These are phyloP conservation scores for Salinomyces thailandicus DNA, from an alignment of 2,329 filamentous ascomycete species.

Conservation along the genomic window DNA sequence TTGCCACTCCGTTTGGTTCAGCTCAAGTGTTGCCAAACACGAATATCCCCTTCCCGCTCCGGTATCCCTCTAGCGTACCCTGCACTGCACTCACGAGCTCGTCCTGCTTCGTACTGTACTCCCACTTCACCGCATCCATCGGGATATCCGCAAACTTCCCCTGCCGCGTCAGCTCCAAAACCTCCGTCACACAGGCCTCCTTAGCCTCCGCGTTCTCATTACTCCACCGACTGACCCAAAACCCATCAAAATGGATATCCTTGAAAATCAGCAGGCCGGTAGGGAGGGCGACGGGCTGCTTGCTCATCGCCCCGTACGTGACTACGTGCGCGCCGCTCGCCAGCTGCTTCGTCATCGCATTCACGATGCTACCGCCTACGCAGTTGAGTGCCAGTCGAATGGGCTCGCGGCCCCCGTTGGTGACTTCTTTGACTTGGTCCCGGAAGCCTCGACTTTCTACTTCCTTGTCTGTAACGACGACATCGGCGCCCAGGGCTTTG, in stretches of 20 bases:
- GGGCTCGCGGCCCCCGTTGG: constrained; percentile 58
- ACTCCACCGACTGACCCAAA: constrained; percentile 91
- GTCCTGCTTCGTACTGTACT: constrained; percentile 64
- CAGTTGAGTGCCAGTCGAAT: constrained; percentile 81
- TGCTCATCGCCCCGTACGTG: constrained; percentile 92
- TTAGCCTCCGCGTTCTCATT: constrained; percentile 63
- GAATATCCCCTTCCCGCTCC: constrained; percentile 82
- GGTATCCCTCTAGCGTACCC: constrained; percentile 72
- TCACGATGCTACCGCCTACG: constrained; percentile 79
- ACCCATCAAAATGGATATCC: constrained; percentile 77
- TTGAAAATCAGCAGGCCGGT: constrained; percentile 88
- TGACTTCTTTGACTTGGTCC: constrained; percentile 52
- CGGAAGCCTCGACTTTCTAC: constrained; percentile 53
- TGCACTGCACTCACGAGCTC: constrained; percentile 64
- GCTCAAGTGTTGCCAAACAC: constrained; percentile 54
- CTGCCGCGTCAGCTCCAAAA: constrained; percentile 61
- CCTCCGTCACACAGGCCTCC: constrained; percentile 70
- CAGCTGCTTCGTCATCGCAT: constrained; percentile 65
- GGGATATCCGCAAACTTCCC: constrained; percentile 77
- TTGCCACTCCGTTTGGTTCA: too few species aligned
- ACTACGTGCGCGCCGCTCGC: constrained; percentile 61
- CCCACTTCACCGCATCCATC: constrained; percentile 72
- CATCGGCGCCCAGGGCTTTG: constrained; percentile 49
- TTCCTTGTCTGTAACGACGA: constrained; percentile 53
- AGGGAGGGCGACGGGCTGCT: constrained; percentile 71